Evolutionary conservation across 352 stramenopile species (phyloP), one percentile per base, ranked within the genome.

Genomic region (Phytophthora fragariae): DNA sequence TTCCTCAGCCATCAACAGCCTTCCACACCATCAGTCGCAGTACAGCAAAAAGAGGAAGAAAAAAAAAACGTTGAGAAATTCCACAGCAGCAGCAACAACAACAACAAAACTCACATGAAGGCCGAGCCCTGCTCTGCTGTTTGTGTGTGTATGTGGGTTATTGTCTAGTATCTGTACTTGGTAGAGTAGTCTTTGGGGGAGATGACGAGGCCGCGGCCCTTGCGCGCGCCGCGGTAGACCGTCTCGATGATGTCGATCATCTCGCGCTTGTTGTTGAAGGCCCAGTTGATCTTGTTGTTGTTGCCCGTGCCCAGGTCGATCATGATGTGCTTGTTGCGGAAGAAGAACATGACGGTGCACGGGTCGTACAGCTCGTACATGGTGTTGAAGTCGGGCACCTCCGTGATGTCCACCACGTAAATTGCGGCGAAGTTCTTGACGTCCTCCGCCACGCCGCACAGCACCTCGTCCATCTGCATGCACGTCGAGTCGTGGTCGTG

Each of bases 211-310:
- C 98, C 98, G 62, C 97, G 85, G 44, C 98, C 98, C 75, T 99
- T 99, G 56, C 97, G 82, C 37, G 98, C 98, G 49, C 98, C 98
- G 49, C 97, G 84, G 83, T 99, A 99, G 35, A 99, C 98, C 2
- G 97, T 98, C 80, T 99, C 98, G 76, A 99, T 98, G 76, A 99
- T 99, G 85, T 99, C 97, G 75, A 99, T 99, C 73, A 99, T 97
- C 86, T 99, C 97, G 67, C 98, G 82, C 79, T 99, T 99, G 79
- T 99, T 98, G 65, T 97, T 97, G 73, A 95, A 97, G 31, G 97
- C 95, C 97, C 96, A 99, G 82, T 99, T 99, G 80, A 99, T 99
- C 84, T 99, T 99, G 88, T 99, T 99, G 85, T 99, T 99, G 87
- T 99, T 99, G 70, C 98, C 98, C 49, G 98, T 99, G 57, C 98